Conservation (phyloP, 1,284 basidiomycete species). For the Austroboletus niveus region DNA sequence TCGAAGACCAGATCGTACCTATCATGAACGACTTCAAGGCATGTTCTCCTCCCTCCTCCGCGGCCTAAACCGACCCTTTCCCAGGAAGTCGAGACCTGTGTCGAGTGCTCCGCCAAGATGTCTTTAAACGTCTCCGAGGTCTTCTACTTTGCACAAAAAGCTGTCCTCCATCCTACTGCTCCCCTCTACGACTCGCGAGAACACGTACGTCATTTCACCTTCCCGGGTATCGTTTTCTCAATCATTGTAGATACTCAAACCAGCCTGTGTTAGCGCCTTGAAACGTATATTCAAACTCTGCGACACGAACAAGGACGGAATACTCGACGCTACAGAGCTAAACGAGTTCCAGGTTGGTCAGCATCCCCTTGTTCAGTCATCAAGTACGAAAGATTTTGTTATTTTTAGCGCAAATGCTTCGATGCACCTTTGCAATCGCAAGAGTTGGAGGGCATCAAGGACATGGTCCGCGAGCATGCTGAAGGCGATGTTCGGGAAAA, state of each 20-base stretch:
- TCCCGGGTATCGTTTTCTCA: conserved; percentile 4
- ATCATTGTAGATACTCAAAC: conserved; percentile 76
- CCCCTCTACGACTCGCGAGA: conserved; percentile 96
- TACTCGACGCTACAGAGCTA: conserved; percentile 87
- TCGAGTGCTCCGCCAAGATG: conserved; percentile 91
- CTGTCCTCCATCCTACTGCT: conserved; percentile 95
- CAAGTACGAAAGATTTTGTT: not conserved
- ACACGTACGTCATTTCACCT: conserved; percentile 54
- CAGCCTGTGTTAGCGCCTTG: conserved; percentile 86
- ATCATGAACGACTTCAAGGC: conserved; percentile 99
- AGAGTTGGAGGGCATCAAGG: conserved; percentile 90
- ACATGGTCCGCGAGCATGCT: conserved; percentile 77
- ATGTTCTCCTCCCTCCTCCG: conserved; percentile 10
- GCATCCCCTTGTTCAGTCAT: not conserved
- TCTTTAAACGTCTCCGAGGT: conserved; percentile 95
- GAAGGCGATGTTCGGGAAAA: conserved; percentile 65
- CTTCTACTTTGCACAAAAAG: conserved; percentile 99
- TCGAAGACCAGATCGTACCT: conserved; percentile 92
- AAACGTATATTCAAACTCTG: conserved; percentile 95
- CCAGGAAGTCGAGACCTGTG: conserved; percentile 96
- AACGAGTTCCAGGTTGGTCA: conserved; percentile 90
- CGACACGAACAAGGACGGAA: conserved; percentile 91
- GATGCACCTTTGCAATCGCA: conserved; percentile 89
- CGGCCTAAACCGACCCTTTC: not conserved
- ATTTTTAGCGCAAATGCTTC: conserved; percentile 84